Base-by-base conservation (phyloP, 306 rosid species). In the Vigna nakashimae region DNA sequence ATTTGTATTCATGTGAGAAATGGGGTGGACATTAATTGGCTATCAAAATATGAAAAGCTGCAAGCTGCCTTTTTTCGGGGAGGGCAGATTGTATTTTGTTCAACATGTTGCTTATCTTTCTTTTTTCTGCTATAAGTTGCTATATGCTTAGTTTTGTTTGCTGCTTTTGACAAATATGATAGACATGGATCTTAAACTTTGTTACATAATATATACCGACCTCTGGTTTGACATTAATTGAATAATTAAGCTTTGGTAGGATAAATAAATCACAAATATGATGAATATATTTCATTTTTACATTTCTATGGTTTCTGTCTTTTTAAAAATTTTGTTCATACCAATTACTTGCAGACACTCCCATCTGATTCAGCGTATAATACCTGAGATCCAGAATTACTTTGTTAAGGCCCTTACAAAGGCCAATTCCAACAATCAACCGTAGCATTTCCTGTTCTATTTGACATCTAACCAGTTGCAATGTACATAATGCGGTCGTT, bases 331-430 rank as follows among this genome's bases (percentile, higher is more conserved):
- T 22, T 83, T 50, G 42, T 14, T 83, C 34, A 60, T 68, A 32
- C 74, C 77, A 69, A 87, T 48, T 69, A 9, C 53, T 86, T 84
- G 88, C 98, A 92, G 98, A 87, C 89, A 91, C 70, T 16, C 91
- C 66, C 84, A 79, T 52, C 86, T 95, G 86, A 91, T 95, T 78
- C 89, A 84, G 83, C 87, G 87, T 2, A 90, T 88, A 75, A 81
- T 82, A 67, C 91, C 97, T 6, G 97, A 92, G 85, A 91, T 95
- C 71, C 87, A 89, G 78, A 75, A 49, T 75, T 92, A 92, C 92
- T 90, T 94, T 79, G 89, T 82, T 2, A 92, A 88, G 80, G 91
- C 89, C 30, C 92, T 92, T 82, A 80, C 88, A 6, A 95, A 87
- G 91, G 88, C 80, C 86, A 91, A 84, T 83, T 64, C 84, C 79